These are phyloP conservation scores for Yamadazyma mexicana DNA, from an alignment of 1,139 yeast species.

Conservation along the genomic window DNA sequence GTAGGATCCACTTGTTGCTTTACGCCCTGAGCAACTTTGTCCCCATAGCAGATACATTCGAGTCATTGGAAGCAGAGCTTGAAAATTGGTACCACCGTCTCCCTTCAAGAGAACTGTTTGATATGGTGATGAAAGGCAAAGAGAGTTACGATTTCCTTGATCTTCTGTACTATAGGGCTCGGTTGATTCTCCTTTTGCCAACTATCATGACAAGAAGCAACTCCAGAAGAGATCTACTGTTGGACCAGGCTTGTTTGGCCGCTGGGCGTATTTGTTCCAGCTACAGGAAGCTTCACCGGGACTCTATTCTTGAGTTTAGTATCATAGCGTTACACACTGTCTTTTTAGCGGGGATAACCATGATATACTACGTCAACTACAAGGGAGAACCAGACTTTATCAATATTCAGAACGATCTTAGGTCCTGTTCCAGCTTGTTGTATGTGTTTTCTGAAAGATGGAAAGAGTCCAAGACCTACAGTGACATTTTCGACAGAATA, in stretches of 20 bases:
- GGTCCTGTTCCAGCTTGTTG: conserved; percentile 16
- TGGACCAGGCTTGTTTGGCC: conserved; percentile 16
- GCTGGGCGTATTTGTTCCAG: conserved; percentile 16
- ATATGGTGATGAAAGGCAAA: conserved; percentile 10
- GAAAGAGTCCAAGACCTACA: conserved; percentile 16
- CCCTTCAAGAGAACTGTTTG: conserved; percentile 13
- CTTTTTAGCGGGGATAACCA: conserved; percentile 16
- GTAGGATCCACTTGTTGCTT: conserved; percentile 14
- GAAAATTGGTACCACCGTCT: conserved; percentile 12
- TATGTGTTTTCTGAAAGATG: conserved; percentile 17
- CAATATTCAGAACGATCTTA: conserved; percentile 14
- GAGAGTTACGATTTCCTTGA: conserved; percentile 17
- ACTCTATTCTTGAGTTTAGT: conserved; percentile 16
- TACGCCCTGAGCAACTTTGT: conserved; percentile 13
- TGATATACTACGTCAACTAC: conserved; percentile 14
- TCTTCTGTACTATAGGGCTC: conserved; percentile 16
- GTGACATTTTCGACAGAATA: conserved; percentile 15
- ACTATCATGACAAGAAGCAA: conserved; percentile 12
- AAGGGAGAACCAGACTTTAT: conserved; percentile 14
- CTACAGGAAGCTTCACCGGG: conserved; percentile 14
- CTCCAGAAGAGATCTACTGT: conserved; percentile 5
- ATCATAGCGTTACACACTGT: conserved; percentile 16
- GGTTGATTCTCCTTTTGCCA: conserved; percentile 14
- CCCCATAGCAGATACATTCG: conserved; percentile 15
- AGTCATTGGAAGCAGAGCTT: conserved; percentile 11